phyloP scores from a whole-genome alignment of 106 monocot species.

The Apostasia ramifera region DNA sequence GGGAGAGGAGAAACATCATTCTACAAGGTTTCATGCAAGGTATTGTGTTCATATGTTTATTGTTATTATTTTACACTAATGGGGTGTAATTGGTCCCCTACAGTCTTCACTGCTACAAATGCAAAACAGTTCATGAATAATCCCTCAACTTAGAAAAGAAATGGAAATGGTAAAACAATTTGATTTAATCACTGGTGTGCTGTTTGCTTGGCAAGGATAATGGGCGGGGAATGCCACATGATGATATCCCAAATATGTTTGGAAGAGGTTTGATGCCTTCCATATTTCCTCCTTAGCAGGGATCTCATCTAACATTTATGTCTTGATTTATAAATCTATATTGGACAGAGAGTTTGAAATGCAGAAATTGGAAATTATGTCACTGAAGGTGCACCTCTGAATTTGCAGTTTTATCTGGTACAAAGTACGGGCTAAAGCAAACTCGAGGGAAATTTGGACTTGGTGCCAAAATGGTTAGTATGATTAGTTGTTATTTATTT shows the following conservation, averaged over 20 bases:
- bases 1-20: constrained; percentile 84
- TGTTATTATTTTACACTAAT: neutral
- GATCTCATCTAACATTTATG: neutral
- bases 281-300: neutral
- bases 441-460: constrained; percentile 99
- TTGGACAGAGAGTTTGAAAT: constrained; percentile 2
- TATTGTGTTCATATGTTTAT: constrained; percentile 12
- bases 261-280: constrained; percentile 62
- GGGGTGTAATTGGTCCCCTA: neutral
- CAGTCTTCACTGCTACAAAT: too few relatives aligned
- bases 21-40: constrained; percentile 90
- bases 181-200: neutral
- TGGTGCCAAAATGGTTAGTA: constrained; percentile 90
- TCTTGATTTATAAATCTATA: neutral
- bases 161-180: neutral
- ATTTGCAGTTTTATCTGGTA: constrained; percentile 91
- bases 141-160: neutral
- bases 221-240: constrained; percentile 98
- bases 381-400: neutral
- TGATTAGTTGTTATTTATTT: too few relatives aligned
- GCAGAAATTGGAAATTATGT: neutral
- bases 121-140: too few relatives aligned
- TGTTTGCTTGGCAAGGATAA: constrained; percentile 60
- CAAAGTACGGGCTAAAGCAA: constrained; percentile 97
- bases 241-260: constrained; percentile 99